A percentile compares a stretch with the other conserved stretches of the same genome.
These are phyloP conservation scores for Sphagnum tenellum DNA, from an alignment of 225 moss, liverwort and hornwort species.

Conservation along the genomic window DNA sequence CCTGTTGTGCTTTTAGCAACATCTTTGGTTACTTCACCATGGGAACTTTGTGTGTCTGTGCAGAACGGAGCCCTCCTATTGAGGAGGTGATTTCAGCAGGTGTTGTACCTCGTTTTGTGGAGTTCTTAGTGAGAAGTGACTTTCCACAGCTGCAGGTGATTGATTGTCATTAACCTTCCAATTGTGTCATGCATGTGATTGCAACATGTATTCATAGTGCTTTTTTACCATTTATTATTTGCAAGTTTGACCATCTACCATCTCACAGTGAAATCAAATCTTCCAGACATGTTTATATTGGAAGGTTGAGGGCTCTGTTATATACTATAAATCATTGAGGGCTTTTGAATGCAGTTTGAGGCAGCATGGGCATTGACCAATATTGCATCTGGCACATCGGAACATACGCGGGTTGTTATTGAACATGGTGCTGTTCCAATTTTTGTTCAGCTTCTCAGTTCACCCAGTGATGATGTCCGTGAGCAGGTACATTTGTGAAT, in stretches of 20 bases:
- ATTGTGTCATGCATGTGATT: too few relatives aligned
- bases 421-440: slow-evolving; percentile 94
- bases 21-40: too few relatives aligned
- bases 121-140: slow-evolving; percentile 72
- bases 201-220: too few relatives aligned
- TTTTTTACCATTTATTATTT: too few relatives aligned
- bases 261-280: too few relatives aligned
- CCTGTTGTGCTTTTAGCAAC: background rate
- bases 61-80: slow-evolving; percentile 93
- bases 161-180: too few relatives aligned
- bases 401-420: slow-evolving; percentile 90
- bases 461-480: slow-evolving; percentile 91
- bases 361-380: slow-evolving; percentile 98
- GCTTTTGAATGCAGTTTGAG: slow-evolving; percentile 52
- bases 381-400: slow-evolving; percentile 94
- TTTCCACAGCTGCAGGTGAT: slow-evolving; percentile 81
- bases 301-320: too few relatives aligned
- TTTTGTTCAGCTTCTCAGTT: slow-evolving; percentile 83
- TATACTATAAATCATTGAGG: too few relatives aligned
- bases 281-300: too few relatives aligned
- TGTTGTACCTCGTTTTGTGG: slow-evolving; percentile 93
- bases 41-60: background rate
- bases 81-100: slow-evolving; percentile 96
- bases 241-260: too few relatives aligned
- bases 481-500: slow-evolving; percentile 54